Conservation (phyloP, 805 yeast species). For the Metschnikowia similis region DNA sequence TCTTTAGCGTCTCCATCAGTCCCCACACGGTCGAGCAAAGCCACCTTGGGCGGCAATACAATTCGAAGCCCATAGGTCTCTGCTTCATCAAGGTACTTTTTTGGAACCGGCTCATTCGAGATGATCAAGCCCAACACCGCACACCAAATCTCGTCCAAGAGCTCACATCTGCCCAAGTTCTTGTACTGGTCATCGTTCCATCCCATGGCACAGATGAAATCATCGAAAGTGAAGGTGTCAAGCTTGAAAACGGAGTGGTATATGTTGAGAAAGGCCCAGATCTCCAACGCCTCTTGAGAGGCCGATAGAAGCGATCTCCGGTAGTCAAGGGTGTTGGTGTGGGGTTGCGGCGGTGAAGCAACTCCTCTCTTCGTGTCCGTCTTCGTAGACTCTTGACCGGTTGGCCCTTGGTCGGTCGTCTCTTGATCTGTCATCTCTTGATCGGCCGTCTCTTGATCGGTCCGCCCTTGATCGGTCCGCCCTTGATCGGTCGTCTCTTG, state of each 20-base stretch:
- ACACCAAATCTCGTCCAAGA: constrained; percentile 67
- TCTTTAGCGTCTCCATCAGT: background rate
- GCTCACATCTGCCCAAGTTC: constrained; percentile 42
- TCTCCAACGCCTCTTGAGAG: constrained; percentile 51
- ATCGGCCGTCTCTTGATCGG: background rate
- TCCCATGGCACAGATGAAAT: constrained; percentile 55
- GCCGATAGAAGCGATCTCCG: constrained; percentile 5
- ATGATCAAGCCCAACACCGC: constrained; percentile 56
- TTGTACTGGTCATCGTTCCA: constrained; percentile 40
- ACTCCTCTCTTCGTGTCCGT: background rate
- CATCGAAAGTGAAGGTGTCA: constrained; percentile 80
- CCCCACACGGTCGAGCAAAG: constrained; percentile 17
- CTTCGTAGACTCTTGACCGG: background rate
- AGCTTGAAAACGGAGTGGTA: constrained; percentile 59
- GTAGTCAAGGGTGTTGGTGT: background rate
- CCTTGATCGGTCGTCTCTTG: background rate
- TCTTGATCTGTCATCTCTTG: constrained; percentile 3
- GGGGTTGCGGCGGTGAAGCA: background rate
- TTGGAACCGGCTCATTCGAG: constrained; percentile 27
- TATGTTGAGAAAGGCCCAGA: constrained; percentile 73
- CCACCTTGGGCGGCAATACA: constrained; percentile 26
- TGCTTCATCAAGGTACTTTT: constrained; percentile 30
- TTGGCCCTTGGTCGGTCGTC: no score
- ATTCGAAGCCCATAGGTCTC: constrained; percentile 31
- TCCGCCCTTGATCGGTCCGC: no score